These are phyloP conservation scores for Atkinsonella texensis DNA, from an alignment of 2,329 filamentous ascomycete species.

Conservation along the genomic window DNA sequence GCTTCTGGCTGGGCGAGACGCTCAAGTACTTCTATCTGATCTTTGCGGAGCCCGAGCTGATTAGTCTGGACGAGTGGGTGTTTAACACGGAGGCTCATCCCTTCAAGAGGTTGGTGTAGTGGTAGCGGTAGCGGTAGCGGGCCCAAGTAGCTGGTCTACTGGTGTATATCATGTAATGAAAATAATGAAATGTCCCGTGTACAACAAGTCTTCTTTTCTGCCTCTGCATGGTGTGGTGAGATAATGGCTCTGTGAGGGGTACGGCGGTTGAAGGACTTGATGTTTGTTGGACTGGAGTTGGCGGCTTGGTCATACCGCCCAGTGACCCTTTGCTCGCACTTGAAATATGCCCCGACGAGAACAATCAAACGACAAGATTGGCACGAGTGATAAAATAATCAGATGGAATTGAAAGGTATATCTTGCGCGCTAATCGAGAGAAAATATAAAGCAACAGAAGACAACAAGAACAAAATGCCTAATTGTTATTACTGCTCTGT, in stretches of 20 bases:
- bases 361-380: too few species aligned
- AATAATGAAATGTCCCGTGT: background rate
- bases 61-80: conserved; percentile 59
- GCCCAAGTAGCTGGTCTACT: background rate
- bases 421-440: too few species aligned
- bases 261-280: too few species aligned
- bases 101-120: conserved; percentile 15
- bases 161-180: background rate
- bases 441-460: too few species aligned
- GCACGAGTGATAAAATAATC: too few species aligned
- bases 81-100: conserved; percentile 45
- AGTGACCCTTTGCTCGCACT: too few species aligned
- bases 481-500: background rate
- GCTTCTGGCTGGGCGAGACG: conserved; percentile 62
- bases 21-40: conserved; percentile 66
- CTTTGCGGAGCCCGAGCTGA: conserved; percentile 49
- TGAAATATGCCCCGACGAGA: too few species aligned
- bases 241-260: too few species aligned
- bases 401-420: too few species aligned
- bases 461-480: background rate
- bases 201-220: background rate
- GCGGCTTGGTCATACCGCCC: too few species aligned
- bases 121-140: background rate
- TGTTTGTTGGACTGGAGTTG: too few species aligned
- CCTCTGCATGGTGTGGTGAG: too few species aligned